Evolutionary conservation across 441 rosid species (phyloP), one percentile per base, ranked within the genome.

Genomic region (Aleurites moluccanus): DNA sequence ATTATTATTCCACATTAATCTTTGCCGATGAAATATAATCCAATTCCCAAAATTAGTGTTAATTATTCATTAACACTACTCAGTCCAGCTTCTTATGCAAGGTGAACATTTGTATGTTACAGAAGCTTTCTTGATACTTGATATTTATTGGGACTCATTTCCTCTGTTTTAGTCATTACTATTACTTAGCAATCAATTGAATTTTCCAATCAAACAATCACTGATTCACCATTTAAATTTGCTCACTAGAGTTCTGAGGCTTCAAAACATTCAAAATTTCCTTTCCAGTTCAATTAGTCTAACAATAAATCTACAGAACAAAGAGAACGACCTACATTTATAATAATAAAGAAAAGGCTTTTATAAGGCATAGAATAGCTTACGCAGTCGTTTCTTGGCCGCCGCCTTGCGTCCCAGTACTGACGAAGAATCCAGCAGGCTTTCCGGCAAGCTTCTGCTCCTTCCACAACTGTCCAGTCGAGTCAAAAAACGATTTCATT

Each of bases 311-410:
- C 64, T 11, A 60, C 3, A 15, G 16, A 4, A 15, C 40, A 60
- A 60, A 60, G 3, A 60, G n/a, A 28, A 57, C 15, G 0, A 11
- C 28, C 20, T 2, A 18, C 56, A 52, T 18, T 52, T 18, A 16
- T 52, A 52, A 16, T 5, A 52, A 52, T 21, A 1, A 21, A 28
- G 14, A 0, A 60, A 60, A 60, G 15, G 10, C 9, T 13, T 28
- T 27, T 6, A 21, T 3, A 23, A 16, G 21, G 10, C 10, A 27
- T 3, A 18, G 38, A 28, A 18, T 8, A 16, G 47, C 97, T 88
- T 83, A 94, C 99, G 94, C 96, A 6, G 98, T 94, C 27, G 99
- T 92, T 81, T 94, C 99, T 79, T 94, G 99, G 42, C 99, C 99
- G 82, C 99, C 99, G 9, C 99, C 98, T 78, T 94, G 98, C 49